phyloP scores from a whole-genome alignment of 768 basidiomycete species.

The Panaeolus cyanescens region DNA sequence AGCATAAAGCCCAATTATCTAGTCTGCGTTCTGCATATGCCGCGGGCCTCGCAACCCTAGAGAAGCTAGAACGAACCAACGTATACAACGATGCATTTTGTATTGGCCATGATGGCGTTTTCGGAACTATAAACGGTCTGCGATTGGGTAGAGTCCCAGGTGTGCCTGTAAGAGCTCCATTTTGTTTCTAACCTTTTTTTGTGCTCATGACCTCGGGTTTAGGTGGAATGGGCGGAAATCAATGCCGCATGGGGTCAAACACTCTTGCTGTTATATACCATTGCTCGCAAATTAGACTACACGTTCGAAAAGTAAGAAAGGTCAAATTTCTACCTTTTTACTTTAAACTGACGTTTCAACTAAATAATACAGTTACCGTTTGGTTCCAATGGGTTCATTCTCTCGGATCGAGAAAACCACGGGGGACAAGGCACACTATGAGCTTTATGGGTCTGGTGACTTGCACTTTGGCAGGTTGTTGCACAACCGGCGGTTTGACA shows the following conservation, averaged over 20 bases:
- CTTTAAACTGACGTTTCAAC: conserved; percentile 3
- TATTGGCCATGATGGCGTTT: conserved; percentile 91
- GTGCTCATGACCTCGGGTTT: neutral
- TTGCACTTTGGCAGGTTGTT: conserved; percentile 84
- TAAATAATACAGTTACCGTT: conserved; percentile 63
- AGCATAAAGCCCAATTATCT: conserved; percentile 69
- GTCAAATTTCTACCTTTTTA: neutral
- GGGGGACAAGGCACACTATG: conserved; percentile 84
- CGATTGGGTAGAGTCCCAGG: conserved; percentile 86
- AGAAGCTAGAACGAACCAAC: conserved; percentile 88
- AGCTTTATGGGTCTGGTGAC: conserved; percentile 94
- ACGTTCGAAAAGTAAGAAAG: conserved; percentile 81
- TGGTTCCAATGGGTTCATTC: conserved; percentile 94
- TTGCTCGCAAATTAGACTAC: conserved; percentile 90
- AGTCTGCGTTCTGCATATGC: conserved; percentile 78
- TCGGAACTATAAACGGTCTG: conserved; percentile 98
- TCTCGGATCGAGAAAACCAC: conserved; percentile 85
- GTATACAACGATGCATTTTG: conserved; percentile 97
- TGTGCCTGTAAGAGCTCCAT: conserved; percentile 59
- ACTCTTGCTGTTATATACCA: conserved; percentile 85
- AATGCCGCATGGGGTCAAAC: conserved; percentile 99
- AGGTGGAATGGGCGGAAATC: conserved; percentile 99
- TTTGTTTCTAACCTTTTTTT: conserved; percentile 11
- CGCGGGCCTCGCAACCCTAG: conserved; percentile 72
- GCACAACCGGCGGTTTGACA: conserved; percentile 94